These are phyloP conservation scores for Pythium dissotocum DNA, from an alignment of 352 stramenopile species.

Conservation along the genomic window DNA sequence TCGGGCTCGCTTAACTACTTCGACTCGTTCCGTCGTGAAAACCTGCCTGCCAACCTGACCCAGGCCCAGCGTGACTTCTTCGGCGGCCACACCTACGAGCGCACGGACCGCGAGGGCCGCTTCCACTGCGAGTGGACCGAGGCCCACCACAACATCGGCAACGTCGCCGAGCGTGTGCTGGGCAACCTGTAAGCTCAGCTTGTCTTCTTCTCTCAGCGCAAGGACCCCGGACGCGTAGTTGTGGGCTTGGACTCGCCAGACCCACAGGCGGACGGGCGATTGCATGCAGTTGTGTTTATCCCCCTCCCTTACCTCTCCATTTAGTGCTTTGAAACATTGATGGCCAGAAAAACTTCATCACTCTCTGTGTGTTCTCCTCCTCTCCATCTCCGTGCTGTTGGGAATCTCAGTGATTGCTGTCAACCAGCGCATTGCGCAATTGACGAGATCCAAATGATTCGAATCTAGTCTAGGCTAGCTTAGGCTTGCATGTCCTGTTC, in stretches of 20 bases:
- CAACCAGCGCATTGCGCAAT: background rate
- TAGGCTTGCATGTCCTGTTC: background rate
- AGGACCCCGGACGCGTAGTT: background rate
- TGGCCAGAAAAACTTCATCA: background rate
- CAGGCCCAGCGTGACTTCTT: slow-evolving; percentile 99
- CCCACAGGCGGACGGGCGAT: background rate
- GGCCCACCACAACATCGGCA: slow-evolving; percentile 96
- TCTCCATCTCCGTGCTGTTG: background rate
- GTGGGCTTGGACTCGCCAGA: background rate
- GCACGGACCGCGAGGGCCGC: slow-evolving; percentile 91
- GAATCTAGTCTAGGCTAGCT: no score
- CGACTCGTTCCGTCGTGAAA: slow-evolving; percentile 96
- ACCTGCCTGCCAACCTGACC: slow-evolving; percentile 96
- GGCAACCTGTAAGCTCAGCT: slow-evolving; percentile 85
- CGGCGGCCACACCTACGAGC: slow-evolving; percentile 98
- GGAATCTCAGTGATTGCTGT: background rate
- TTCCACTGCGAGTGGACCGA: slow-evolving; percentile 99
- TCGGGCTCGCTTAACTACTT: slow-evolving; percentile 97
- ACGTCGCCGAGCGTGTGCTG: slow-evolving; percentile 92
- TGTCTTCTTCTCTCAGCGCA: background rate
- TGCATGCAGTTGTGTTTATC: slow-evolving; percentile 1
- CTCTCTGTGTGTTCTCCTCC: background rate
- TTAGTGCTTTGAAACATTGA: slow-evolving; percentile 1
- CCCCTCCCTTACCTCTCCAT: background rate
- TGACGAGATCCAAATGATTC: no score